These are phyloP conservation scores for Neurospora sp. DNA, from an alignment of 495 filamentous ascomycete genomes.

Conservation along the genomic window DNA sequence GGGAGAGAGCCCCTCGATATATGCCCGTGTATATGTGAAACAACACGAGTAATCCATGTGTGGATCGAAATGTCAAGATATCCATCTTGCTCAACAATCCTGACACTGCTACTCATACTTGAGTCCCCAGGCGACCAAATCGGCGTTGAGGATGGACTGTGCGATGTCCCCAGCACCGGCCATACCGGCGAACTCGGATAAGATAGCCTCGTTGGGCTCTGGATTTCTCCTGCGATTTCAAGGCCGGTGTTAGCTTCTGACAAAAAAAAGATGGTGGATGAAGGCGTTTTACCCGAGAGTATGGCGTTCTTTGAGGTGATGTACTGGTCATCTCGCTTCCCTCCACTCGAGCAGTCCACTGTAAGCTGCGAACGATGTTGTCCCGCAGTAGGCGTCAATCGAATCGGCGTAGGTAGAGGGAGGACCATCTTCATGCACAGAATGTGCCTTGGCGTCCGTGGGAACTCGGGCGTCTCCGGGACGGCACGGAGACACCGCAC, in stretches of 20 bases:
- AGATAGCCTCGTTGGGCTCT: neutral
- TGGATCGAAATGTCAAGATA: no score
- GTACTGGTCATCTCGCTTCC: slow-evolving; percentile 29
- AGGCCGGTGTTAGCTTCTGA: neutral
- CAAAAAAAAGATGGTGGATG: neutral
- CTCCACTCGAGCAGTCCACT: slow-evolving; percentile 57
- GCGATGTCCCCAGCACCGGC: neutral
- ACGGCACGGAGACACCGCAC: slow-evolving; percentile 50
- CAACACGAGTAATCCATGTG: no score
- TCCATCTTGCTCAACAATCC: no score
- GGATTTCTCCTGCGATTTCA: neutral
- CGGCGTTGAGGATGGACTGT: neutral
- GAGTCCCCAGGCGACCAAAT: neutral
- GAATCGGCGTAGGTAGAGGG: no score
- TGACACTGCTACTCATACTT: neutral
- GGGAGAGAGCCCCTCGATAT: no score
- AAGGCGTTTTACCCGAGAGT: slow-evolving; percentile 32
- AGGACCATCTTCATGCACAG: no score
- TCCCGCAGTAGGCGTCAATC: slow-evolving; percentile 20
- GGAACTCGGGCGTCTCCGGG: slow-evolving; percentile 36
- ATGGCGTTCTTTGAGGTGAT: slow-evolving; percentile 35
- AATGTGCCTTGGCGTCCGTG: no score
- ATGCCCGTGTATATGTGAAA: no score
- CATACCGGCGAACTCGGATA: neutral
- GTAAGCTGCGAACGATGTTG: slow-evolving; percentile 53